Evolutionary conservation across 306 rosid species (phyloP), one percentile per base, ranked within the genome.

Genomic region (Pyrus betulifolia): DNA sequence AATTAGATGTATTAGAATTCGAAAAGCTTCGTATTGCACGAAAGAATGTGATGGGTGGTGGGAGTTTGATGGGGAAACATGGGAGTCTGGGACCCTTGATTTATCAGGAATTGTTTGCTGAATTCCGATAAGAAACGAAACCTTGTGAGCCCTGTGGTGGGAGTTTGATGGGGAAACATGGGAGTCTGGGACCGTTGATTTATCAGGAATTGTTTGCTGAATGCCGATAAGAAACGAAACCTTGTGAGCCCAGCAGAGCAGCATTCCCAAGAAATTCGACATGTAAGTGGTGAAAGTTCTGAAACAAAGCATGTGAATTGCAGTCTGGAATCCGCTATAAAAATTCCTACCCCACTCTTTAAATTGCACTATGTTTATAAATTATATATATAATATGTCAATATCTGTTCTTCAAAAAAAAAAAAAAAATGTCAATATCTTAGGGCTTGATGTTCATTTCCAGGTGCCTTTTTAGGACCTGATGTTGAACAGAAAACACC

Each of bases 231-330:
- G 59, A 6, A 44, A 3, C 64, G 28, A 12, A 40, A 21, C 44
- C 6, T 59, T 25, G 38, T 13, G 67, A 72, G 67, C 68, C 77
- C 77, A 42, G 11, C 8, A 8, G 22, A 15, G 54, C 8, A 15
- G 15, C 66, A 40, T 30, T 28, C 12, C 12, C 42, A 64, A 18
- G 38, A 61, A 61, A 27, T 13, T 64, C 15, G 69, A 64, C 42
- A 8, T 3, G 15, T 4, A 45, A 33, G 15, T 21, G 46, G 14
- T 65, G 33, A 4, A 49, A 62, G 46, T 51, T 62, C 11, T 42
- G 70, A 74, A 63, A 74, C 70, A 74, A 30, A 4, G 45, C 78
- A 74, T 62, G 78, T 74, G 70, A 12, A 35, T 7, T 22, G 19
- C 59, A 45, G 22, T 12, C n/a, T 42, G 44, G 77, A 60, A 74